Evolutionary conservation across 75 land plant genomes (phyloP), one percentile per base, ranked within the genome.

Genomic region (Adiantum capillusveneris): DNA sequence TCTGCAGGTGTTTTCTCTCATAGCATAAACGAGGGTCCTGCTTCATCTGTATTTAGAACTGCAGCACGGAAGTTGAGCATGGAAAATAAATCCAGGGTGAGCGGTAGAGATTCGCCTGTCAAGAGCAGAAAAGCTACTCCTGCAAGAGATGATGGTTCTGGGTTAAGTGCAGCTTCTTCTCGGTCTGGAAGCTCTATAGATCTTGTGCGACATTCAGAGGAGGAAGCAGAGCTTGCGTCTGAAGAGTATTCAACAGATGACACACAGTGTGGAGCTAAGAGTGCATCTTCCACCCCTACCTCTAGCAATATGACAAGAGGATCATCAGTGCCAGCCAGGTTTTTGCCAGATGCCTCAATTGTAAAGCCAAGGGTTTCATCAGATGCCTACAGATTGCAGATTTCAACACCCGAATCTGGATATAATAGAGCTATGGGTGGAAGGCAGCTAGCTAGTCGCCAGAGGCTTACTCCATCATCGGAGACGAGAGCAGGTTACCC

Each of bases 11-110:
- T 36, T 24, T 57, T 46, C 16, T 56, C 45, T 22, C 59, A 65
- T 17, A 31, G 60, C 9, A 48, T 50, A 13, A 53, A 53, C 43
- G 73, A 70, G 11, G 65, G 71, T 19, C 49, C 64, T 0, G 19
- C 31, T 20, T 36, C 60, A 1, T 41, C 56, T 19, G 31, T 57
- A 0, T 19, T 27, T 14, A 62, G 58, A 31, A 51, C 45, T 19
- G 54, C 44, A 0, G 41, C 64, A 11, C 64, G 71, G 1, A 53
- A 53, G 28, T 24, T 53, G 7, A 53, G 6, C 14, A 11, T 53
- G 16, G 55, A 53, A 3, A 26, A 13, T 24, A 53, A 26, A 27
- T 24, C 55, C 2, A 24, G 55, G 28, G 18, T 21, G 17, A 6
- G 50, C 14, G 24, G 55, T 20, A 46, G 21, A 25, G 55, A 53